A percentile compares a stretch with the other conserved stretches of the same genome.
phyloP scores from a whole-genome alignment of 1,284 basidiomycete genomes.

The Apiotrichum mycotoxinovorans region DNA sequence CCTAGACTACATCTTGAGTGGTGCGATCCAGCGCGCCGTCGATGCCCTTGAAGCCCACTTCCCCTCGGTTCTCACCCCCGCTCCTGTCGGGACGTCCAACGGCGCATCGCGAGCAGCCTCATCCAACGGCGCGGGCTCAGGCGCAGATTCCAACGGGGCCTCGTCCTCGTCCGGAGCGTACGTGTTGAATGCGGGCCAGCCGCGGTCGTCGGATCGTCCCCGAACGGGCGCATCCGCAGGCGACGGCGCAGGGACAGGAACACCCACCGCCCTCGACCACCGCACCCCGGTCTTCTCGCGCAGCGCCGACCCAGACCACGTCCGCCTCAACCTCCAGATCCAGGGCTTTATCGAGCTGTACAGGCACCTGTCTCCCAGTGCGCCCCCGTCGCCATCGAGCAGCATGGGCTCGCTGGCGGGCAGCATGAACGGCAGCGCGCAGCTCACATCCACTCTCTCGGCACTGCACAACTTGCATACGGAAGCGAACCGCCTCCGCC shows the following conservation, averaged over 20 bases:
- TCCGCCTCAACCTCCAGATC: constrained; percentile 46
- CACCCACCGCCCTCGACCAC: constrained; percentile 10
- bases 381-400: constrained; percentile 28
- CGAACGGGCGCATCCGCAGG: background rate
- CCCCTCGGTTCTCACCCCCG: constrained; percentile 30
- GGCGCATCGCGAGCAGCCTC: background rate
- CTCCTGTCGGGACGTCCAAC: background rate
- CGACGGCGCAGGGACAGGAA: background rate
- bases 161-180: background rate
- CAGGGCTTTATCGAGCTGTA: constrained; percentile 45
- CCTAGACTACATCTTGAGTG: constrained; percentile 41
- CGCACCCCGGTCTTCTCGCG: constrained; percentile 29
- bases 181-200: background rate
- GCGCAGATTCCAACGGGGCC: background rate
- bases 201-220: background rate
- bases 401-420: constrained; percentile 25
- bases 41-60: constrained; percentile 38
- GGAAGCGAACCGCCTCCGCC: constrained; percentile 33
- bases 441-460: constrained; percentile 33
- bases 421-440: constrained; percentile 7
- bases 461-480: constrained; percentile 36
- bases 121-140: constrained; percentile 2
- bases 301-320: constrained; percentile 34
- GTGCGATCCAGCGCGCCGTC: constrained; percentile 36
- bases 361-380: constrained; percentile 25